Conservation (phyloP, 2,329 filamentous ascomycete species). For the Cladosporium sp. region DNA sequence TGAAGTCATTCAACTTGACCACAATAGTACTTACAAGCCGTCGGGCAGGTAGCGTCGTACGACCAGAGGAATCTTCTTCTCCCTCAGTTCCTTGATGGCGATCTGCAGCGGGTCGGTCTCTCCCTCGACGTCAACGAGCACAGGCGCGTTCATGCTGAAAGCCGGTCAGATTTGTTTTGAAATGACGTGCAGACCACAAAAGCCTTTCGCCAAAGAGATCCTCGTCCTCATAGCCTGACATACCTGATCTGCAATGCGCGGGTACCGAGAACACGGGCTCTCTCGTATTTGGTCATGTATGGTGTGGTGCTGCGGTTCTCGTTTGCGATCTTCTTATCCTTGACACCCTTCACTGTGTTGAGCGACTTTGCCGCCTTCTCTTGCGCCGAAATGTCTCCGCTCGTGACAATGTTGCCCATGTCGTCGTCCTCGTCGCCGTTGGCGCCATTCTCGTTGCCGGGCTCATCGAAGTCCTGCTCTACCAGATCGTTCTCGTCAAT, state of each 20-base stretch:
- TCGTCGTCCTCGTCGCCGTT: slow-evolving; percentile 34
- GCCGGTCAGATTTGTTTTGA: not conserved
- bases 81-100: slow-evolving; percentile 92
- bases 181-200: not conserved
- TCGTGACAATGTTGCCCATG: slow-evolving; percentile 45
- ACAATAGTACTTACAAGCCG: slow-evolving; percentile 70
- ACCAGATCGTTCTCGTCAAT: slow-evolving; percentile 54
- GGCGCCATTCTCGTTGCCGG: slow-evolving; percentile 19
- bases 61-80: slow-evolving; percentile 98
- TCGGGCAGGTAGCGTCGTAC: slow-evolving; percentile 94
- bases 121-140: slow-evolving; percentile 93
- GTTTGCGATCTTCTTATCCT: slow-evolving; percentile 85
- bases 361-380: slow-evolving; percentile 44
- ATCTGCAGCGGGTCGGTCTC: slow-evolving; percentile 98
- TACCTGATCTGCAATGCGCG: slow-evolving; percentile 94
- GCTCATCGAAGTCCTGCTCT: slow-evolving; percentile 41
- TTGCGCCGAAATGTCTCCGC: slow-evolving; percentile 55
- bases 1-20: not conserved
- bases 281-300: slow-evolving; percentile 99
- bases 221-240: slow-evolving; percentile 30
- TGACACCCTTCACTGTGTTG: slow-evolving; percentile 58
- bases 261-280: slow-evolving; percentile 88
- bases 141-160: slow-evolving; percentile 89
- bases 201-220: not conserved
- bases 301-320: slow-evolving; percentile 89